Base-by-base conservation (phyloP, 1,284 basidiomycete genomes). In the Porogramme epimiltina region DNA sequence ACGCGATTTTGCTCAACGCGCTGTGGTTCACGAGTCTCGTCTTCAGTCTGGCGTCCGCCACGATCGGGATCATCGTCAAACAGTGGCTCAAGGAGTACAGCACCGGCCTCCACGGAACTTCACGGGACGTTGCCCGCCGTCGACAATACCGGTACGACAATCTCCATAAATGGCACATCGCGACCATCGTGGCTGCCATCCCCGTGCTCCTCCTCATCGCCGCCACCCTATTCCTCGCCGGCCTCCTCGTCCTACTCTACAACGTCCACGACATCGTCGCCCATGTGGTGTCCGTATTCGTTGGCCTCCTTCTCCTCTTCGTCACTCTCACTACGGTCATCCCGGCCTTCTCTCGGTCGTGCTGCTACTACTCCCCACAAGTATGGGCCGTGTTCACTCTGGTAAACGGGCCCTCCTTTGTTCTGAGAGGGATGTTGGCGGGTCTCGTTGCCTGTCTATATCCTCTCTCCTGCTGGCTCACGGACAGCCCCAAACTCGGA, bases 1-100 rank as follows among this genome's bases (percentile, higher is more conserved):
- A 49, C 15, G 52, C 54, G 2, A 46, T 59, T 2, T 49, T 49
- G 8, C 24, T 59, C 28, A 59, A 59, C 38, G 31, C 47, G 6
- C 23, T 56, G 22, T 59, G 57, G 57, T 59, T 59, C 49, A 51
- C 57, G 3, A 49, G 51, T 26, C 52, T 59, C 15, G 49, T 59
- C 23, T 54, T 49, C 34, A 51, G 54, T 28, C 39, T 56, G 15
- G 26, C 51, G 2, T 51, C 54, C 0, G 57, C 54, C 5, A 56
- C 52, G 18, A 47, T 56, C 20, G 57, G 54, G 13, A 44, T 59
- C 16, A 49, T 56, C 11, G 52, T 56, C 9, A 59, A 59, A 40
- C 54, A 56, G 20, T 59, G 57, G 57, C 41, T 59, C 44, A 49
- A 47, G 9, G 52, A 59, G 34, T 59, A 59, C 37, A 48, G 51